phyloP scores from a whole-genome alignment of 306 rosid species.

The Lathyrus sativus region DNA sequence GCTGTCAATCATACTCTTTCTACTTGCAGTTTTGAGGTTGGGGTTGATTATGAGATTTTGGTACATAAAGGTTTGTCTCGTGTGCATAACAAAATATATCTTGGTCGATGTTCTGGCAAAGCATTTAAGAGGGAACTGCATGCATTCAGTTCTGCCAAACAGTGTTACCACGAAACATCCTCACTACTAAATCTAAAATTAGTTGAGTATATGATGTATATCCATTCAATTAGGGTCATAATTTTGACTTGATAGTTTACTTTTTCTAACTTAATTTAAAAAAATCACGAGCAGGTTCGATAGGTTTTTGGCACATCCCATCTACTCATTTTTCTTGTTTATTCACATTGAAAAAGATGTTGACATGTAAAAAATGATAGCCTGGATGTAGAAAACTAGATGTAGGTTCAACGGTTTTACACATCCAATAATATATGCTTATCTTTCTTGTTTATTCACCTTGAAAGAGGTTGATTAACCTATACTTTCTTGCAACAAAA shows the following conservation, averaged over 20 bases:
- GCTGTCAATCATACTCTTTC: conserved; percentile 12
- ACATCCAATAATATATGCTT: background rate
- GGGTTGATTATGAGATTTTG: conserved; percentile 15
- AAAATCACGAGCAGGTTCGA: background rate
- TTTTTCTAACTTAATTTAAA: background rate
- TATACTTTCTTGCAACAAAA: too few relatives aligned
- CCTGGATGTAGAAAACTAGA: background rate
- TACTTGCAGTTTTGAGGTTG: background rate
- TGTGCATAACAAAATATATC: conserved; percentile 31
- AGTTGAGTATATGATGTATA: background rate
- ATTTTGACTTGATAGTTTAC: background rate
- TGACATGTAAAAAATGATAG: background rate
- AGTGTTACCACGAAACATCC: background rate
- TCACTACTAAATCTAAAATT: background rate
- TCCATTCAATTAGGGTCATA: background rate
- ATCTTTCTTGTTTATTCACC: background rate
- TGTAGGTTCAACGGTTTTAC: background rate
- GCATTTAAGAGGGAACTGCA: conserved; percentile 19
- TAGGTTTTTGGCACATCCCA: background rate
- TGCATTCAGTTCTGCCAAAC: background rate
- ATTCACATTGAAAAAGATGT: conserved; percentile 5
- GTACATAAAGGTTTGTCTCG: conserved; percentile 12
- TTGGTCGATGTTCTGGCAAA: background rate
- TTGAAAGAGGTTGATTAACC: background rate
- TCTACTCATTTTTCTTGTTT: background rate